A percentile compares a stretch with the other conserved stretches of the same genome.
Evolutionary conservation across 176 grass and related monocot genomes (phyloP).

Genomic region (Metroxylon sagu): DNA sequence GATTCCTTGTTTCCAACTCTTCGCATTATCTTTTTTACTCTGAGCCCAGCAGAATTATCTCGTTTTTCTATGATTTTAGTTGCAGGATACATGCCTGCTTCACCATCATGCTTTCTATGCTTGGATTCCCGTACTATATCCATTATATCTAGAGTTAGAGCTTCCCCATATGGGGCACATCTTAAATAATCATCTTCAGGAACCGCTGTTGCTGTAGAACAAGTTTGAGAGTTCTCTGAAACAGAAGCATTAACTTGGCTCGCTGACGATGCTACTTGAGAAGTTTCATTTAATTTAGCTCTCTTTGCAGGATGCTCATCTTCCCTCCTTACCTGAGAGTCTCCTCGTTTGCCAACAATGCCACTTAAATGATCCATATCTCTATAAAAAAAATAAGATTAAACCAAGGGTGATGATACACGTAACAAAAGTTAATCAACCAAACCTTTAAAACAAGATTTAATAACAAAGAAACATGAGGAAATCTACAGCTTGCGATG

Average conservation of each 20-base stretch:
- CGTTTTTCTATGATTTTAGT: constrained; percentile 27
- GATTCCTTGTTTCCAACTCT: constrained; percentile 55
- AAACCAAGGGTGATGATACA: constrained; percentile 7
- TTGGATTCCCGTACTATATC: constrained; percentile 56
- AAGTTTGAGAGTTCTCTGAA: constrained; percentile 18
- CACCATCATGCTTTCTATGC: constrained; percentile 40
- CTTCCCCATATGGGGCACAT: constrained; percentile 24
- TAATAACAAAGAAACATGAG: too few relatives aligned
- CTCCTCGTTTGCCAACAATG: not conserved
- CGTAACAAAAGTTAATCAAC: not conserved
- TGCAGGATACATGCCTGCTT: constrained; percentile 34
- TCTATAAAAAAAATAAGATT: constrained; percentile 24
- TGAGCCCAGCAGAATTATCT: constrained; percentile 50
- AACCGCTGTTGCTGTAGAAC: constrained; percentile 24
- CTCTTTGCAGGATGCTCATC: constrained; percentile 34
- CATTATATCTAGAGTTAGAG: constrained; percentile 61
- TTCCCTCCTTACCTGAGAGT: constrained; percentile 25
- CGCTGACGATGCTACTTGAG: constrained; percentile 19
- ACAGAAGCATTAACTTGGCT: constrained; percentile 14
- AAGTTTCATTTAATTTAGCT: constrained; percentile 27
- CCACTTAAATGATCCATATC: constrained; percentile 21
- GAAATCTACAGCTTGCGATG: too few relatives aligned
- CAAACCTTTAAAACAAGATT: too few relatives aligned
- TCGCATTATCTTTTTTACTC: constrained; percentile 90
- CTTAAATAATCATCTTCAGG: constrained; percentile 24